Base-by-base conservation (phyloP, 2,329 filamentous ascomycete genomes). In the Cladorrhinum sp. region DNA sequence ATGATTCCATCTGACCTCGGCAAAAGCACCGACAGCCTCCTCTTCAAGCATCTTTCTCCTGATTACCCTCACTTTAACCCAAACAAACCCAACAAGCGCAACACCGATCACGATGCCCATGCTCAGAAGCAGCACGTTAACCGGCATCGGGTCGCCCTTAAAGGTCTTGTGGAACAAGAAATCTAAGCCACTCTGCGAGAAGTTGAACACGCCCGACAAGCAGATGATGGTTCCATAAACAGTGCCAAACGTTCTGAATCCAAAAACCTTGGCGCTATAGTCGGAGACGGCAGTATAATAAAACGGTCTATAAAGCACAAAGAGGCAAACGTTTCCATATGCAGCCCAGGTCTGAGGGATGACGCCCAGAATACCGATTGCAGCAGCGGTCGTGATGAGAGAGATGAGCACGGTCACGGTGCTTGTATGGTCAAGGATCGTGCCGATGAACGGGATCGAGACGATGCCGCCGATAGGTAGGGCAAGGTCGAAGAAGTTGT, bases 181-280 rank as follows among this genome's bases (percentile, higher is more conserved):
- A 72, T 96, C 92, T 32, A 96, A 79, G 0, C 84, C 91, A 4
- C 88, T 88, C 76, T 96, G 92, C 1, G 85, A 85, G 70, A 97
- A 93, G 74, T 96, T 96, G 69, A 92, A 82, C 0, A 96, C 73
- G 0, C 93, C 92, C 0, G 92, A 88, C 1, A 95, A 77, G 74
- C 91, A 96, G 67, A 96, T 96, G 66, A 96, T 90, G 20, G 93
- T 81, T 10, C 92, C 92, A 74, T 96, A 96, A n/a, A 97, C 92
- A 60, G 91, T 96, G 50, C 92, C 93, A 67, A 96, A 96, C 0
- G 92, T 96, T 62, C 87, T 83, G 76, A 96, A 96, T 16, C 92
- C 92, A 72, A 96, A 96, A 36, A 96, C 92, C 76, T 96, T 96
- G 62, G 91, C 92, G 20, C 86, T 85, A 73, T 96, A 96, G 76